phyloP scores from a whole-genome alignment of 202 grass and related monocot species.

The Zoysia matrella region DNA sequence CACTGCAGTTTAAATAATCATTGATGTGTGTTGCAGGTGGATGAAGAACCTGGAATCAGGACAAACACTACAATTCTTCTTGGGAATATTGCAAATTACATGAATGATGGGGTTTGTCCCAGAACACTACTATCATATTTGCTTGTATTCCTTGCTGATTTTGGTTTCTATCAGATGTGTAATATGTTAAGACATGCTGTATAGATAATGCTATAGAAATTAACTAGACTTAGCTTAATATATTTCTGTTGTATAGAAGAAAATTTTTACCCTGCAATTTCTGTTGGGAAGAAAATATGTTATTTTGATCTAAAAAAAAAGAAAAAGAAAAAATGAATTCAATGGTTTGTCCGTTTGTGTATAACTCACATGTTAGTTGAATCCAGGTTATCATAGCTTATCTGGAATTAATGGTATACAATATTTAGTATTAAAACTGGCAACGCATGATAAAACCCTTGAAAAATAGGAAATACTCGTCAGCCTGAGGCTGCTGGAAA shows the following conservation, averaged over 20 bases:
- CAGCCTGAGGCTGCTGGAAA: conserved; percentile 5
- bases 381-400: conserved; percentile 21
- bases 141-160: conserved; percentile 25
- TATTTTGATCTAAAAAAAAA: neutral
- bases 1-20: conserved; percentile 26
- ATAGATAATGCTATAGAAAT: conserved; percentile 5
- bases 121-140: conserved; percentile 31
- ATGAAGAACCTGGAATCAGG: conserved; percentile 97
- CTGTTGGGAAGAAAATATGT: neutral
- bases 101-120: conserved; percentile 95
- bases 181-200: conserved; percentile 2
- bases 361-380: conserved; percentile 29
- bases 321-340: neutral
- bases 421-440: neutral
- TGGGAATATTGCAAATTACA: conserved; percentile 94
- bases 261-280: conserved; percentile 1
- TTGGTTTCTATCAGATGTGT: neutral
- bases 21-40: conserved; percentile 68
- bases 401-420: conserved; percentile 15
- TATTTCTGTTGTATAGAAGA: neutral
- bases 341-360: conserved; percentile 18
- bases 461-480: neutral
- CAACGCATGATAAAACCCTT: conserved; percentile 3
- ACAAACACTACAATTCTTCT: conserved; percentile 99
- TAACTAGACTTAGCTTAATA: conserved; percentile 12